These are phyloP conservation scores for Abrus precatorius DNA, from an alignment of 306 rosid species.

Conservation along the genomic window DNA sequence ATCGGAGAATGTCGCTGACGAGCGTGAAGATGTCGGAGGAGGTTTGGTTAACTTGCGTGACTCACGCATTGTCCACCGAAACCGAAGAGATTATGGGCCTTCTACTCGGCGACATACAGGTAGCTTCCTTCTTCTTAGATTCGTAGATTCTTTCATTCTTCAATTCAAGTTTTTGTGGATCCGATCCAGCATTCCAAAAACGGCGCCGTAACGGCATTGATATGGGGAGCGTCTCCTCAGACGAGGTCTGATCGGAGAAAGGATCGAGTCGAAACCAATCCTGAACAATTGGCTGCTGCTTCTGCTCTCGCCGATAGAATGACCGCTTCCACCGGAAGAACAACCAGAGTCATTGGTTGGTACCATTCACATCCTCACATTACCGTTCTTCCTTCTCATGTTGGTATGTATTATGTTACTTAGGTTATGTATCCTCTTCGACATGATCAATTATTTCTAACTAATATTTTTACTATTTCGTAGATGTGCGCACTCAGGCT, in stretches of 20 bases:
- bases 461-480: constrained; percentile 31
- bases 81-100: constrained; percentile 99
- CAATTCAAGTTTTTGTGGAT: constrained; percentile 15
- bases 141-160: too few species aligned
- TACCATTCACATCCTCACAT: constrained; percentile 99
- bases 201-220: constrained; percentile 85
- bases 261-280: constrained; percentile 97
- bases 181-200: constrained; percentile 65
- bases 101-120: constrained; percentile 96
- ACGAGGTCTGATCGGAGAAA: constrained; percentile 92
- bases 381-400: constrained; percentile 98
- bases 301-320: constrained; percentile 95
- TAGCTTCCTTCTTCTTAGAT: not conserved
- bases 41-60: constrained; percentile 91
- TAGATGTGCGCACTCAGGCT: constrained; percentile 94
- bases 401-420: constrained; percentile 61
- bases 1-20: constrained; percentile 73
- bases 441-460: not conserved
- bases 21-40: constrained; percentile 93
- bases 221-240: constrained; percentile 99
- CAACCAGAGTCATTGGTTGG: constrained; percentile 98
- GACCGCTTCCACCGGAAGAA: constrained; percentile 74
- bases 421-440: not conserved
- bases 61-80: constrained; percentile 97
- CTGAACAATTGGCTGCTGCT: constrained; percentile 98